phyloP scores from a whole-genome alignment of 305 asterid species.

The Ilex paraguariensis region DNA sequence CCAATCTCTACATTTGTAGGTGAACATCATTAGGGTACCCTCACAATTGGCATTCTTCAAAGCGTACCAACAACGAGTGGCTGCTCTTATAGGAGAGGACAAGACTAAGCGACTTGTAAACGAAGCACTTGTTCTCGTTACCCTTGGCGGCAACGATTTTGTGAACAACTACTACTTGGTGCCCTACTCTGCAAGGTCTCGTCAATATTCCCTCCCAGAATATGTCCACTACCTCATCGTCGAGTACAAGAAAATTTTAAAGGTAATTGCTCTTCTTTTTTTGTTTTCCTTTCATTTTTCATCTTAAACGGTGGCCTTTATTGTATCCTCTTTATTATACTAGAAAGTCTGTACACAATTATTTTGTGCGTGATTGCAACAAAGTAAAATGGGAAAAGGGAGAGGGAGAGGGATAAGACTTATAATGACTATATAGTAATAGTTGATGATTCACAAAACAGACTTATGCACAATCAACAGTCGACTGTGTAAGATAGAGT shows the following conservation, averaged over 20 bases:
- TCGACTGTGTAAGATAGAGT: too few relatives aligned
- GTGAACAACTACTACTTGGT: conserved; percentile 64
- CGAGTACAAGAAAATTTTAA: conserved; percentile 53
- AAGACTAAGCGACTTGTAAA: conserved; percentile 31
- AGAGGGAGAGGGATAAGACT: too few relatives aligned
- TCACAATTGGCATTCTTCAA: conserved; percentile 40
- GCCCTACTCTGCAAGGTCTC: conserved; percentile 50
- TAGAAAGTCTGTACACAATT: too few relatives aligned
- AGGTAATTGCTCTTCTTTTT: conserved; percentile 17
- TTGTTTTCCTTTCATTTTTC: not conserved
- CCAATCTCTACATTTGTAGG: conserved; percentile 24
- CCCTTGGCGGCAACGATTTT: conserved; percentile 77
- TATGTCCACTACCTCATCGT: conserved; percentile 50
- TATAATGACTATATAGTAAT: too few relatives aligned
- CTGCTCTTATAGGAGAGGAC: conserved; percentile 28
- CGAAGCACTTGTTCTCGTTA: conserved; percentile 40
- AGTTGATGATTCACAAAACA: too few relatives aligned
- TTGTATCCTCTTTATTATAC: too few relatives aligned
- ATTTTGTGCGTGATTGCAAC: too few relatives aligned
- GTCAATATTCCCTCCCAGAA: conserved; percentile 36
- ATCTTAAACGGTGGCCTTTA: too few relatives aligned
- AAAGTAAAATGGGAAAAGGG: too few relatives aligned
- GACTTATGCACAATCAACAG: too few relatives aligned
- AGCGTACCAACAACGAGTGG: conserved; percentile 48
- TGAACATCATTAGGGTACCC: conserved; percentile 49